Evolutionary conservation across 1,139 yeast genomes (phyloP).

Genomic region (Diutina ranongensis): DNA sequence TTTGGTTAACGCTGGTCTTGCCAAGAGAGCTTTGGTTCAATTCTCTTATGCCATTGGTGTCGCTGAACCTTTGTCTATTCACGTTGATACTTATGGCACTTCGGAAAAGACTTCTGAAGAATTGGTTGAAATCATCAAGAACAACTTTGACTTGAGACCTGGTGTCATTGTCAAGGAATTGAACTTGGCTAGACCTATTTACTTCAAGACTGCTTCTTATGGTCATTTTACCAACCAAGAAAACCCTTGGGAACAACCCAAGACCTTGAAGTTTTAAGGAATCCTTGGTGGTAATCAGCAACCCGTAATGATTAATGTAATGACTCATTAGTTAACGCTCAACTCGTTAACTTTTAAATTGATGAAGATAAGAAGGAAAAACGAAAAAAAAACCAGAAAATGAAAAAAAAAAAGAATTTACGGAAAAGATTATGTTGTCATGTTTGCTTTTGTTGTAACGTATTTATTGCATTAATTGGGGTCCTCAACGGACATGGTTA

Average conservation of each 20-base stretch:
- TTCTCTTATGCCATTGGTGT: conserved; percentile 99
- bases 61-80: conserved; percentile 96
- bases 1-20: conserved; percentile 84
- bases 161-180: conserved; percentile 97
- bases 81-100: conserved; percentile 97
- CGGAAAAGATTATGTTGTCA: conserved; percentile 7
- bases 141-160: conserved; percentile 98
- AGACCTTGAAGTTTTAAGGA: conserved; percentile 68
- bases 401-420: background rate
- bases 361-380: background rate
- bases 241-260: conserved; percentile 98
- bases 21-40: conserved; percentile 96
- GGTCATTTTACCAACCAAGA: conserved; percentile 99
- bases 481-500: conserved; percentile 42
- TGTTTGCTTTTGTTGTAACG: conserved; percentile 19
- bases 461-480: conserved; percentile 35
- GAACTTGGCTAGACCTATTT: conserved; percentile 97
- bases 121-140: conserved; percentile 79
- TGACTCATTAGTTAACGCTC: conserved; percentile 38
- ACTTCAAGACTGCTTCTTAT: conserved; percentile 96
- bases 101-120: conserved; percentile 81
- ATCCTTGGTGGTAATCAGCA: conserved; percentile 4
- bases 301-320: conserved; percentile 31
- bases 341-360: conserved; percentile 33
- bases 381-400: background rate